phyloP scores from a whole-genome alignment of 805 yeast genomes.

The Candida tallmaniae region DNA sequence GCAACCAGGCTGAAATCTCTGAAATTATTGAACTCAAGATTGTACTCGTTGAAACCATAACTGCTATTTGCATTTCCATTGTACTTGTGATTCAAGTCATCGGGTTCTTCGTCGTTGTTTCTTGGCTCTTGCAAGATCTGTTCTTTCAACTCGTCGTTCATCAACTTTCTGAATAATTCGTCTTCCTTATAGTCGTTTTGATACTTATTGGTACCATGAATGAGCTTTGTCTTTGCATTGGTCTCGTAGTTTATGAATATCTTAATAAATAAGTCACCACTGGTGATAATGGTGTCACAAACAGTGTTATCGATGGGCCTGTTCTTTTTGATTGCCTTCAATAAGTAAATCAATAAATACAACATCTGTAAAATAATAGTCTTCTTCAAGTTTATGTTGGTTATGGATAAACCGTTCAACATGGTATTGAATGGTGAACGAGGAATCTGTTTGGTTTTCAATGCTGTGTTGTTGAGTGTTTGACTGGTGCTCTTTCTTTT shows the following conservation, averaged over 20 bases:
- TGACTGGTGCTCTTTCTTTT: constrained; percentile 24
- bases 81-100: constrained; percentile 13
- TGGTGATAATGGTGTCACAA: constrained; percentile 16
- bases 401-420: constrained; percentile 40
- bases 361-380: constrained; percentile 40
- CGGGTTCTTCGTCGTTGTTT: constrained; percentile 27
- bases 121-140: constrained; percentile 31
- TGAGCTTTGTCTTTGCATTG: constrained; percentile 14
- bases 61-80: constrained; percentile 9
- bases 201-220: constrained; percentile 3
- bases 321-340: constrained; percentile 29
- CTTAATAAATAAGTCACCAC: constrained; percentile 31
- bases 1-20: constrained; percentile 9
- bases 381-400: constrained; percentile 40
- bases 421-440: constrained; percentile 37
- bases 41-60: constrained; percentile 19
- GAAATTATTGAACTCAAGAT: constrained; percentile 21
- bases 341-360: constrained; percentile 36
- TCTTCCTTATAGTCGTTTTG: constrained; percentile 26
- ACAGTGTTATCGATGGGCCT: constrained; percentile 12
- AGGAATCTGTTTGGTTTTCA: constrained; percentile 26
- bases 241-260: constrained; percentile 37
- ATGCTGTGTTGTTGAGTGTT: constrained; percentile 3
- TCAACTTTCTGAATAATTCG: constrained; percentile 31
- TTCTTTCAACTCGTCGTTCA: constrained; percentile 35